Evolutionary conservation across 2,329 filamentous ascomycete species (phyloP), one percentile per base, ranked within the genome.

Genomic region (Pyricularia grisea): DNA sequence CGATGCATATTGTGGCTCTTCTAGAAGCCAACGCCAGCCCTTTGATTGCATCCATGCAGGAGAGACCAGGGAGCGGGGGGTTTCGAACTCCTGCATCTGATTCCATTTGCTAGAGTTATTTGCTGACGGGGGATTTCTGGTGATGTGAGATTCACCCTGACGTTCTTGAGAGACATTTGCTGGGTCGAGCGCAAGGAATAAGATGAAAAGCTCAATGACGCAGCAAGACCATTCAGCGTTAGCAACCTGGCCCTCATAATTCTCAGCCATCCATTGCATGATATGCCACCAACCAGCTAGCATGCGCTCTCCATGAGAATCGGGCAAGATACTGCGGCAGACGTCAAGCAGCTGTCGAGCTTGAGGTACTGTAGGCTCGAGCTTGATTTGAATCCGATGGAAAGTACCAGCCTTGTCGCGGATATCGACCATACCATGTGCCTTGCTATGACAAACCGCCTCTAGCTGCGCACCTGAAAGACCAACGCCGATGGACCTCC

Each of bases 201-300:
- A 82, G 3, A 86, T 81, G 65, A 92, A 84, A 3, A 94, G 77
- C 11, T 90, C 81, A 11, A 91, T 82, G 3, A 88, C 82, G 65
- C 91, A 76, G 2, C 88, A 86, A 4, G 89, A 90, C 91, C 91
- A 94, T 76, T 94, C 92, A 1, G 80, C 69, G 71, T 90, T 84
- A 3, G 78, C 77, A 17, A 82, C 76, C 9, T 80, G 75, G 4
- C 83, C 78, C 0, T 68, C 68, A 3, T 71, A 61, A 14, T 70
- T 71, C 7, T 68, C 74, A 33, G 80, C 79, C 60, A 92, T 80
- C 91, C 91, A 94, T 71, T 88, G 86, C 78, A 91, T 85, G 25
- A 87, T 83, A 75, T 92, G 89, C 85, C 91, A 91, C 90, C 91
- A 94, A 2, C 85, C 87, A 11, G 88, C 84, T 69, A 92, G 79